Percentiles rank a stretch among this genome's conserved stretches.
Evolutionary conservation across 1,139 yeast genomes (phyloP).

Genomic region (Candida sojae): DNA sequence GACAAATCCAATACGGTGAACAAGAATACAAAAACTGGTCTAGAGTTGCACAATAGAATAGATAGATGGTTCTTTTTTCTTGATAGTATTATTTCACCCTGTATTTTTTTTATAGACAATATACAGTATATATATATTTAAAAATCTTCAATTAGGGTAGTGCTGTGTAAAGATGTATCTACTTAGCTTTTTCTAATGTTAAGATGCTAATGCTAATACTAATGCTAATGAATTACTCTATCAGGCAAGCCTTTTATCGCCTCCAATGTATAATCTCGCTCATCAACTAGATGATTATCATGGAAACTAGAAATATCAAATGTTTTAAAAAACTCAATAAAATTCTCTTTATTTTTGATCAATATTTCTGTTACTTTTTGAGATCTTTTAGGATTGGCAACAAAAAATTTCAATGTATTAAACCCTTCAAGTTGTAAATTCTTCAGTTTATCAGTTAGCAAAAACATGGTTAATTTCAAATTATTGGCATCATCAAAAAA

Average conservation of each 20-base stretch:
- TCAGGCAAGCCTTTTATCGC: conserved; percentile 72
- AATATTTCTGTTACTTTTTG: conserved; percentile 79
- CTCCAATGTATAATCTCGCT: conserved; percentile 74
- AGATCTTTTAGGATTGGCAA: conserved; percentile 90
- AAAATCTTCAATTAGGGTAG: background rate
- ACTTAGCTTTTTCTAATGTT: too few species aligned
- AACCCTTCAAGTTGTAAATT: conserved; percentile 90
- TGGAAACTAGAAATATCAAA: conserved; percentile 66
- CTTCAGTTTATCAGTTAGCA: conserved; percentile 84
- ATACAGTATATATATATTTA: background rate
- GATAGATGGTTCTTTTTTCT: too few species aligned
- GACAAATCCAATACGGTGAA: conserved; percentile 86
- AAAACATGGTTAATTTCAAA: conserved; percentile 80
- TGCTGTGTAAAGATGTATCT: too few species aligned
- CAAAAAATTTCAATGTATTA: conserved; percentile 88
- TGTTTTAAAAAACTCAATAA: conserved; percentile 65
- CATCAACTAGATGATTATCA: conserved; percentile 73
- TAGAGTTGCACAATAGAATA: conserved; percentile 38
- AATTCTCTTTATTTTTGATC: conserved; percentile 76
- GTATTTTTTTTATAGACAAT: background rate
- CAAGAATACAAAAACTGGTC: conserved; percentile 67
- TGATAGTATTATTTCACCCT: background rate
- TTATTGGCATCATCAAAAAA: conserved; percentile 84
- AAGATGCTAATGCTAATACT: background rate
- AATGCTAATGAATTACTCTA: conserved; percentile 14